Conservation (phyloP, 2,329 filamentous ascomycete genomes). For the Sporothrix pallida region DNA sequence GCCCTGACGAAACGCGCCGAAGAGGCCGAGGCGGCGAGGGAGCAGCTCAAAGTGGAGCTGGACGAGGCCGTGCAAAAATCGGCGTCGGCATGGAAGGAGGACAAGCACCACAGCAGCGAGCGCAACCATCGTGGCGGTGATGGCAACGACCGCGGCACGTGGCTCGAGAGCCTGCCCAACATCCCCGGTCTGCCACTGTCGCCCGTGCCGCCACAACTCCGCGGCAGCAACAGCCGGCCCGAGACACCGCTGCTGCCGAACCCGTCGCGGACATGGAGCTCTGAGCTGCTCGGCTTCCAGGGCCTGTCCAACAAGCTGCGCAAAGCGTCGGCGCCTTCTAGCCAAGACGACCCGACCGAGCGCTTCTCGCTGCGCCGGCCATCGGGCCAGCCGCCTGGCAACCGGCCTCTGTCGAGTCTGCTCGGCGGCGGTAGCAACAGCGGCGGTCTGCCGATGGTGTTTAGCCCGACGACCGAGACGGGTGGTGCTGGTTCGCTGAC, state of each 20-base stretch:
- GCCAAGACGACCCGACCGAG: slow-evolving; percentile 53
- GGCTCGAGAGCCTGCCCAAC: slow-evolving; percentile 64
- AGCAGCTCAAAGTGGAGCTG: slow-evolving; percentile 58
- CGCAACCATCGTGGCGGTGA: slow-evolving; percentile 33
- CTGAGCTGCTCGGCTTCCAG: slow-evolving; percentile 58
- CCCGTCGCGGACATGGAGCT: slow-evolving; percentile 58
- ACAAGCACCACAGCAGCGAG: slow-evolving; percentile 33
- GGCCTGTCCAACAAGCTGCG: slow-evolving; percentile 51
- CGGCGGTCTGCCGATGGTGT: slow-evolving; percentile 44
- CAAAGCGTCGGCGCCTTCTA: slow-evolving; percentile 58
- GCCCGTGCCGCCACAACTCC: slow-evolving; percentile 27
- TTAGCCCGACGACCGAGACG: slow-evolving; percentile 50
- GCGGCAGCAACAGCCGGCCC: slow-evolving; percentile 55
- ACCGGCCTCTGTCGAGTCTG: slow-evolving; percentile 52
- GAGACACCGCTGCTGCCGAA: slow-evolving; percentile 60
- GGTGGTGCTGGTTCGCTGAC: slow-evolving; percentile 9
- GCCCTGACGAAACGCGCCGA: slow-evolving; percentile 68
- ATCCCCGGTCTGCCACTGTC: slow-evolving; percentile 49
- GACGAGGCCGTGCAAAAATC: slow-evolving; percentile 52
- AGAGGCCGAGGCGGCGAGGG: slow-evolving; percentile 68
- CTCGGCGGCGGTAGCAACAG: slow-evolving; percentile 42
- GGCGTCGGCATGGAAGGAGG: slow-evolving; percentile 44
- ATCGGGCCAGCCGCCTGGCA: slow-evolving; percentile 54
- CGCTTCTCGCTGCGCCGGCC: slow-evolving; percentile 54
- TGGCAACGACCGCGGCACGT: slow-evolving; percentile 53